Base-by-base conservation (phyloP, 352 stramenopile genomes). In the Phytophthora litchii region DNA sequence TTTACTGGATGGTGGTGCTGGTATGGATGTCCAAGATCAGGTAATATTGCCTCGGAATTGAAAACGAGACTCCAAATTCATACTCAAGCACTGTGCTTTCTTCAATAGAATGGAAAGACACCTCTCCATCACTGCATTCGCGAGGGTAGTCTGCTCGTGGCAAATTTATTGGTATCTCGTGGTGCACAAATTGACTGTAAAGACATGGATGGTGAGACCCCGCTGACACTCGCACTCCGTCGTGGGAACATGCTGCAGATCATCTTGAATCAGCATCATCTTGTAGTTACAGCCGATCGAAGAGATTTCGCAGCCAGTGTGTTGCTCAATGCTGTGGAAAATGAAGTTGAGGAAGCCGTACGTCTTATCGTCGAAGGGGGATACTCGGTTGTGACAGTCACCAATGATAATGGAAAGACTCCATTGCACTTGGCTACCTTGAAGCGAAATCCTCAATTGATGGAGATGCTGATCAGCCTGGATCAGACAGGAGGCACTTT, bases 211-310 rank as follows among this genome's bases (percentile, higher is more conserved):
- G 41, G 51, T 4, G 27, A 45, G 6, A 52, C 58, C 11, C 58
- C 57, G 10, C 40, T 68, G 40, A 50, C 12, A 7, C 64, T 64
- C 9, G 46, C 21, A 23, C 29, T 66, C 1, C 55, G 16, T 35
- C 46, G 7, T 16, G 16, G 40, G 12, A 67, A 64, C 20, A 51
- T 72, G 36, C 21, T 72, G 19, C 51, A 64, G 42, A 54, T 68
- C 17, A 37, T 72, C 27, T 41, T 74, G 25, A 74, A 70, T 41
- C 54, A 70, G 17, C 51, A 70, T 44, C 48, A 54, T 29, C 5
- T 70, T 25, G 54, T 74, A 14, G 45, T 25, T 16, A 74, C 54
- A 32, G 3, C 38, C 13, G 25, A 57, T 0, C 65, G 65, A 25
- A 32, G 19, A 19, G 48, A 60, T 42, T 72, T 58, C 19, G 46